phyloP scores from a whole-genome alignment of 371 early-diverging fungal genomes.

The Lichtheimia hyalospora region DNA sequence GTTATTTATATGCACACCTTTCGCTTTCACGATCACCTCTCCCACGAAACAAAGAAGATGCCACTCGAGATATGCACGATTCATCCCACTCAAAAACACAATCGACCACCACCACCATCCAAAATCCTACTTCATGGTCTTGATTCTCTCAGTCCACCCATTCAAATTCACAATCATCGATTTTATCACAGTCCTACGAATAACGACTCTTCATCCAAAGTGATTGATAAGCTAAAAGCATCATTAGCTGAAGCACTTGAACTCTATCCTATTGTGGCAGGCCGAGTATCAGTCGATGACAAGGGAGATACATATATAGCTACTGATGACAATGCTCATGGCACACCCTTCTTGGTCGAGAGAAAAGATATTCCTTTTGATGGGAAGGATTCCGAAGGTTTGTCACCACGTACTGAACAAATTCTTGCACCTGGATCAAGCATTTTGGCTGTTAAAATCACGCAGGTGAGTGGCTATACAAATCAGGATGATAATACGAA shows the following conservation, averaged over 20 bases:
- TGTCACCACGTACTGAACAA: conserved; percentile 26
- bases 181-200: conserved; percentile 23
- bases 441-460: conserved; percentile 38
- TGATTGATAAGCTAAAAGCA: conserved; percentile 27
- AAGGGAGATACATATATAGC: conserved; percentile 21
- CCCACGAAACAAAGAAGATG: conserved; percentile 9
- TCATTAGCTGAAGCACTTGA: conserved; percentile 44
- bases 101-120: conserved; percentile 26
- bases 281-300: conserved; percentile 20
- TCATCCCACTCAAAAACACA: conserved; percentile 32
- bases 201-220: conserved; percentile 5
- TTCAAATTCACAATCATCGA: conserved; percentile 42
- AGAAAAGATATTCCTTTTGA: conserved; percentile 29
- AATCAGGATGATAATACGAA: too few species aligned
- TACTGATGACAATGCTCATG: conserved; percentile 19
- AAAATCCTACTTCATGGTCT: conserved; percentile 31
- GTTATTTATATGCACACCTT: too few species aligned
- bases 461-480: conserved; percentile 21
- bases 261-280: conserved; percentile 39
- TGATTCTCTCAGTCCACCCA: conserved; percentile 28
- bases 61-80: conserved; percentile 23
- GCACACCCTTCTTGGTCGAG: conserved; percentile 41
- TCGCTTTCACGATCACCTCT: too few species aligned
- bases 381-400: conserved; percentile 24
- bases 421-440: conserved; percentile 23